phyloP scores from a whole-genome alignment of 1,139 yeast genomes.

The Pichia sp. region DNA sequence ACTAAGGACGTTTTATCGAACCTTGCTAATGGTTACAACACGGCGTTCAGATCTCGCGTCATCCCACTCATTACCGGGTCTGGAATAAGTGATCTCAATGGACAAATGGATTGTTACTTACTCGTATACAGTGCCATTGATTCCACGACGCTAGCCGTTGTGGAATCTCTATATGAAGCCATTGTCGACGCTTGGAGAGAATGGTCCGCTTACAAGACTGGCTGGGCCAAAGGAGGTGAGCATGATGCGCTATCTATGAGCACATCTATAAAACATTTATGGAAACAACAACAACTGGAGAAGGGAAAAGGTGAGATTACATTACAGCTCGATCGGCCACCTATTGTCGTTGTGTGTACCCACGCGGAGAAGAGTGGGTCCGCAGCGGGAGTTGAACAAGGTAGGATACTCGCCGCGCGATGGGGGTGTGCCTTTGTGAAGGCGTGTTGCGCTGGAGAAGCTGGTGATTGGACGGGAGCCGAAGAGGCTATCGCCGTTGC shows the following conservation, averaged over 20 bases:
- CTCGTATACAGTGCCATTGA: conserved; percentile 43
- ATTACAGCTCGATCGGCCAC: conserved; percentile 35
- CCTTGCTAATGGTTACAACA: conserved; percentile 45
- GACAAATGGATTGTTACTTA: conserved; percentile 65
- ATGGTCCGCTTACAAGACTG: conserved; percentile 43
- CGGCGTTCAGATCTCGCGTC: conserved; percentile 42
- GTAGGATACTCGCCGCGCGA: conserved; percentile 43
- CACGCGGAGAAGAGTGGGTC: conserved; percentile 47
- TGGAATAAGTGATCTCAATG: conserved; percentile 71
- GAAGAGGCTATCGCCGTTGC: conserved; percentile 51
- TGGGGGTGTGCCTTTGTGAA: conserved; percentile 65
- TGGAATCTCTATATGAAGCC: conserved; percentile 44
- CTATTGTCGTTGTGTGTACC: conserved; percentile 60
- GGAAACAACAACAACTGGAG: conserved; percentile 31
- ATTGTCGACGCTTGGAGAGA: conserved; percentile 71
- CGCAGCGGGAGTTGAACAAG: conserved; percentile 55
- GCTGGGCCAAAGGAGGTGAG: conserved; percentile 59
- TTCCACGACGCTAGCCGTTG: conserved; percentile 29
- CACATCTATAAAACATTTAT: conserved; percentile 48
- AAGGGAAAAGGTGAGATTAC: background rate
- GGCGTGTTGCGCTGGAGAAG: conserved; percentile 40
- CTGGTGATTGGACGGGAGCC: conserved; percentile 37
- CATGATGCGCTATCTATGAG: conserved; percentile 57
- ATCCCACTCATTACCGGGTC: conserved; percentile 67
- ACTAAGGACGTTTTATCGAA: conserved; percentile 54